These are phyloP conservation scores for Myxozyma udenii DNA, from an alignment of 805 yeast species.

Conservation along the genomic window DNA sequence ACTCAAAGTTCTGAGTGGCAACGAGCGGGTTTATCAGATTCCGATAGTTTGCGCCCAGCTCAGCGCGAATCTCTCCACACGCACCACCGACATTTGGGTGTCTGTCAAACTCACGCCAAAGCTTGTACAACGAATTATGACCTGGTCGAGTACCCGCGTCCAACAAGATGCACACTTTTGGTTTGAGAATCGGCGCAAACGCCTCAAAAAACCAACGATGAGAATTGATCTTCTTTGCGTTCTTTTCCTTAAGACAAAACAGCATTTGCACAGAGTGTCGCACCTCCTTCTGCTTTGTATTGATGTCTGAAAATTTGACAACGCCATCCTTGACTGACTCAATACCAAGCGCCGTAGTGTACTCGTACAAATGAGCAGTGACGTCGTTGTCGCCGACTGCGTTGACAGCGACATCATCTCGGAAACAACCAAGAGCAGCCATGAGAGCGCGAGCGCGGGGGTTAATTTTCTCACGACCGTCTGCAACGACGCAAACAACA, in stretches of 20 bases:
- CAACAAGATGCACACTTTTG: conserved; percentile 54
- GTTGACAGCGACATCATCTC: conserved; percentile 93
- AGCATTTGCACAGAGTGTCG: conserved; percentile 62
- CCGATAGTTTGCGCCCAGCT: conserved; percentile 48
- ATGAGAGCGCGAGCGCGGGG: conserved; percentile 74
- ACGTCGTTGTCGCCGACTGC: conserved; percentile 80
- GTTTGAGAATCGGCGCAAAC: conserved; percentile 54
- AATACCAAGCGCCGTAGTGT: conserved; percentile 87
- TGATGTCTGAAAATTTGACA: conserved; percentile 44
- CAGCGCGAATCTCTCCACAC: conserved; percentile 67
- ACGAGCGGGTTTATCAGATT: conserved; percentile 62
- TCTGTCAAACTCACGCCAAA: conserved; percentile 62
- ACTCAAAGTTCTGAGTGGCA: conserved; percentile 65
- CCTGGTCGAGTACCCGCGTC: conserved; percentile 68
- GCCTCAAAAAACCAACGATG: conserved; percentile 72
- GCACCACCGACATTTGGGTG: conserved; percentile 65
- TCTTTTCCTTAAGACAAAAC: conserved; percentile 59
- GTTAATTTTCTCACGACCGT: conserved; percentile 83
- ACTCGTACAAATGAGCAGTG: conserved; percentile 85
- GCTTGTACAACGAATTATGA: conserved; percentile 52
- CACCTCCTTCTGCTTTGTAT: conserved; percentile 42
- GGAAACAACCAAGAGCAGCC: conserved; percentile 86
- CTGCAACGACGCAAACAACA: conserved; percentile 84
- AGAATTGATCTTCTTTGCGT: conserved; percentile 62
- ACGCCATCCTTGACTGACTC: conserved; percentile 56